Base-by-base conservation (phyloP, 2,329 filamentous ascomycete genomes). In the Hymenoscyphus occultus region DNA sequence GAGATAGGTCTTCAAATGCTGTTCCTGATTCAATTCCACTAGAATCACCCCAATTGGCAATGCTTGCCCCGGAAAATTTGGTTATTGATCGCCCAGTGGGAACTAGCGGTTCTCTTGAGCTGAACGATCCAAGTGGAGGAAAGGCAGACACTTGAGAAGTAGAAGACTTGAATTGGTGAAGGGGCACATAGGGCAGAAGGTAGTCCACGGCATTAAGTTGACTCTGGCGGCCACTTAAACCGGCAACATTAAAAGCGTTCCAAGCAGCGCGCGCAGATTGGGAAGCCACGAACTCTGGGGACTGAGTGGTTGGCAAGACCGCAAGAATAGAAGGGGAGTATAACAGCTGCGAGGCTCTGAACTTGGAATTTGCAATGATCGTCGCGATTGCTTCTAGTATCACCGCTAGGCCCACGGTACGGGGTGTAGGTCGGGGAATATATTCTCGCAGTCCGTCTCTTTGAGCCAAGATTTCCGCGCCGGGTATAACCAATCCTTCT, bases 311-410 rank as follows among this genome's bases (percentile, higher is more conserved):
- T 2, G 89, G 89, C 67, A 92, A 90, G 12, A 91, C 84, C 22
- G 88, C 85, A 64, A 91, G 78, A 51, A 93, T 86, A 0, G 86
- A 83, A 1, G 89, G 89, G 0, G 90, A 89, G 65, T 85, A 88
- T 56, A 90, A 78, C 59, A 91, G 83, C 71, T 91, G 85, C 69
- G 89, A 89, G 10, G 91, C 88, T 63, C 92, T 86, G 76, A 89
- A 91, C 70, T 88, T 89, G 0, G 94, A 97, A 71, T 91, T 86
- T 67, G 88, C 85, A 60, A 97, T 85, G 59, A 97, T 90, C 57
- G 88, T 84, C 22, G 88, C 84, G 60, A 96, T 85, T 0, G 93
- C 91, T 67, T 92, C 89, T 6, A 98, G 79, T 19, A 97, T 84
- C 10, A 87, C 86, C 1, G 87, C 83, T 48, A 96, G 78, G 66